phyloP scores from a whole-genome alignment of 2,329 filamentous ascomycete genomes.

The Trichoderma brevicompactum region DNA sequence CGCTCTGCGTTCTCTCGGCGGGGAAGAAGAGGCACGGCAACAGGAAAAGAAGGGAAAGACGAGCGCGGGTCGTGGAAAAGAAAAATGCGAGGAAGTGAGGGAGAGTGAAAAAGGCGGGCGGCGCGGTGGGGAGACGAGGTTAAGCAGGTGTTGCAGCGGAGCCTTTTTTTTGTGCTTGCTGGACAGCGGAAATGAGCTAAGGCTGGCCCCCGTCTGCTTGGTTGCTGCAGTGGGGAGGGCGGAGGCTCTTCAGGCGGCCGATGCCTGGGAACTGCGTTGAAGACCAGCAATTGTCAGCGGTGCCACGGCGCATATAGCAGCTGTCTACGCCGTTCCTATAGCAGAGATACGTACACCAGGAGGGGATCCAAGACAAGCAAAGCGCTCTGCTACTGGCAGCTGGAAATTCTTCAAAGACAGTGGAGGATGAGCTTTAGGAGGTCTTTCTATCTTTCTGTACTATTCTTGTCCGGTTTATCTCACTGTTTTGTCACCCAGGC shows the following conservation, averaged over 20 bases:
- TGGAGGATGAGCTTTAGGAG: too few species aligned
- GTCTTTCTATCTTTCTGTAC: too few species aligned
- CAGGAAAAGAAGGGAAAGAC: not conserved
- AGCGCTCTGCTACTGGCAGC: not conserved
- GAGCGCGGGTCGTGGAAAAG: constrained; percentile 20
- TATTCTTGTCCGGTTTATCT: too few species aligned
- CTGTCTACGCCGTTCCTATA: too few species aligned
- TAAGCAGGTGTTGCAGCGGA: constrained; percentile 25
- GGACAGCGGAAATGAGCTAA: constrained; percentile 21
- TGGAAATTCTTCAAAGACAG: not conserved
- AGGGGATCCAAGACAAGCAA: not conserved
- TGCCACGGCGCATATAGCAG: not conserved
- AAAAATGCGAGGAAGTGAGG: constrained; percentile 25
- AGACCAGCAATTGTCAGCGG: not conserved
- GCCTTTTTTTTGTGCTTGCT: constrained; percentile 19
- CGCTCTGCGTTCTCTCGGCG: constrained; percentile 1
- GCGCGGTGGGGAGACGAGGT: constrained; percentile 28
- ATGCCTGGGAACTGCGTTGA: constrained; percentile 14
- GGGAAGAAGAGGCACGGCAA: constrained; percentile 17
- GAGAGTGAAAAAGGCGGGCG: constrained; percentile 27
- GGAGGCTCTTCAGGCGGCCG: constrained; percentile 21
- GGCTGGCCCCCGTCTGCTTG: not conserved
- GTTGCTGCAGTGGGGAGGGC: constrained; percentile 18
- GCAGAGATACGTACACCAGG: not conserved
- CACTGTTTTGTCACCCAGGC: too few species aligned